Percentiles rank a stretch among this genome's conserved stretches.
Evolutionary conservation across 2,329 filamentous ascomycete species (phyloP).

Genomic region (Arthroderma sp.): DNA sequence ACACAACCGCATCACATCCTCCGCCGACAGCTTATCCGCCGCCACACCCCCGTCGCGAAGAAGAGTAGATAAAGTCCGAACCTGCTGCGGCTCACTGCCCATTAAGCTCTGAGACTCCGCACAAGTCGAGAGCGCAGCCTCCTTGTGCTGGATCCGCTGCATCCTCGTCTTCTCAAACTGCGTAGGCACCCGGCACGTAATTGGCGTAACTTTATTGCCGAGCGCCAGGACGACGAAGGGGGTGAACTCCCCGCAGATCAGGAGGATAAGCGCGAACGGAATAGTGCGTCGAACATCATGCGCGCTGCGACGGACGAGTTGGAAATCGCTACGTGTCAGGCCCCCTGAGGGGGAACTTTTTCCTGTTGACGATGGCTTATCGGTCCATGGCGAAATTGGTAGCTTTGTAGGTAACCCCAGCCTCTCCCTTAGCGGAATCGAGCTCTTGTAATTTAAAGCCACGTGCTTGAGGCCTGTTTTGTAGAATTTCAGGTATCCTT

Average conservation of each 20-base stretch:
- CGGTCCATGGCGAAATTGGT: slow-evolving; percentile 19
- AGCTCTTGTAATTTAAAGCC: slow-evolving; percentile 46
- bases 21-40: slow-evolving; percentile 14
- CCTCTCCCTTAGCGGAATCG: slow-evolving; percentile 20
- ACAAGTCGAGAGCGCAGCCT: slow-evolving; percentile 14
- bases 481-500: slow-evolving; percentile 74
- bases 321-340: slow-evolving; percentile 54
- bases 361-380: slow-evolving; percentile 4
- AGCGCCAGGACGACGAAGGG: slow-evolving; percentile 64
- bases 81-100: slow-evolving; percentile 8
- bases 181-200: slow-evolving; percentile 66
- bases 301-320: slow-evolving; percentile 53
- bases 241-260: slow-evolving; percentile 76
- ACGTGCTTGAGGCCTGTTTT: slow-evolving; percentile 69
- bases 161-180: slow-evolving; percentile 50
- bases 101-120: slow-evolving; percentile 9
- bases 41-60: slow-evolving; percentile 2
- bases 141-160: slow-evolving; percentile 37
- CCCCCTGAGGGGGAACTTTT: not conserved
- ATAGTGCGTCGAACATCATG: slow-evolving; percentile 69
- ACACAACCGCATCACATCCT: slow-evolving; percentile 22
- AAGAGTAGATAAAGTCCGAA: not conserved
- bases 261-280: slow-evolving; percentile 59
- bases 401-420: slow-evolving; percentile 21
- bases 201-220: slow-evolving; percentile 56